A percentile compares a stretch with the other conserved stretches of the same genome.
These are phyloP conservation scores for Talaromyces trachyspermus DNA, from an alignment of 495 filamentous ascomycete genomes.

Conservation along the genomic window DNA sequence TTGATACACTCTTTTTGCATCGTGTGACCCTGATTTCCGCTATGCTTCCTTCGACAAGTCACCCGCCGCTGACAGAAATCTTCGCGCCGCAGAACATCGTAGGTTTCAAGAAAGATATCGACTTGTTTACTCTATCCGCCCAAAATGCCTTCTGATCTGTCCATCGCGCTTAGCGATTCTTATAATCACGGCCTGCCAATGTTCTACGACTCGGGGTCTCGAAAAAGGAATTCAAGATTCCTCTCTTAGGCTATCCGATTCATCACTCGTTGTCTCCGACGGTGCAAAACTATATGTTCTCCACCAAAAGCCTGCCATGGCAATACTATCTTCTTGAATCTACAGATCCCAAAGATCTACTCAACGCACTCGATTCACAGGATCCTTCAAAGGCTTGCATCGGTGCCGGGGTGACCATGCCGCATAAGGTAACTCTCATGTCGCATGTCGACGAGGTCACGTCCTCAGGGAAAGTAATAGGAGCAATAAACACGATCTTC, in stretches of 20 bases:
- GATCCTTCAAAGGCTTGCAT: conserved; percentile 17
- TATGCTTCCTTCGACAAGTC: background rate
- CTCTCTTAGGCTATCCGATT: conserved; percentile 1
- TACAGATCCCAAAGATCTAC: background rate
- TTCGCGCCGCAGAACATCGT: too few relatives aligned
- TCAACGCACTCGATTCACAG: background rate
- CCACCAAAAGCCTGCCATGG: background rate
- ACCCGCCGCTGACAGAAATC: background rate
- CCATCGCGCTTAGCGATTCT: conserved; percentile 1
- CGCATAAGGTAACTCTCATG: conserved; percentile 37
- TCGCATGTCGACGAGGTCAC: conserved; percentile 29
- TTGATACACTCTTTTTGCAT: too few relatives aligned
- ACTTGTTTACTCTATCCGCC: too few relatives aligned
- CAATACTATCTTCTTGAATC: conserved; percentile 1
- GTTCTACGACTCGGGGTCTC: background rate
- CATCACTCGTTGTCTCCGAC: background rate
- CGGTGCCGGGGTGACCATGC: conserved; percentile 43
- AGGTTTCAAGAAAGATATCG: too few relatives aligned
- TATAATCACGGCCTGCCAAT: conserved; percentile 1
- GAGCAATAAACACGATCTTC: conserved; percentile 39
- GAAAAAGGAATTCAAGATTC: background rate
- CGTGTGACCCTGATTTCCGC: background rate
- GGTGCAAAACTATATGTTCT: conserved; percentile 1
- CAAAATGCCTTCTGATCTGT: background rate
- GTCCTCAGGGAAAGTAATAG: conserved; percentile 23